Percentiles rank a stretch among this genome's conserved stretches.
Conservation (phyloP, 257 asterid species). For the Vinca minor region DNA sequence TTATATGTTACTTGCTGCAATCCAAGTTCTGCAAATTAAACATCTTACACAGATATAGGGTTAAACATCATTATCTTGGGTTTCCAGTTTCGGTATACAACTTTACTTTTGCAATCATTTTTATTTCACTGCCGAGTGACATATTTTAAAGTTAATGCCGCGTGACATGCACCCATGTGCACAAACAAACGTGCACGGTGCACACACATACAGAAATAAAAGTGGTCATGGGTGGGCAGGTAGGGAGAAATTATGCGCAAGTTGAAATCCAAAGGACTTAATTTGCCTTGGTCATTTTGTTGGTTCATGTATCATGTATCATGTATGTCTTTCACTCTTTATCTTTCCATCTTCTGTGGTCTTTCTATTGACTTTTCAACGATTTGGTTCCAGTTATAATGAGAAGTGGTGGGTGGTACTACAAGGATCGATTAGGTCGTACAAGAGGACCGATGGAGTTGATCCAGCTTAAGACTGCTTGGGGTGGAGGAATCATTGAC, state of each 20-base stretch:
- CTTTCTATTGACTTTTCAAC: conserved; percentile 2
- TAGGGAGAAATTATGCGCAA: too few species aligned
- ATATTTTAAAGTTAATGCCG: too few species aligned
- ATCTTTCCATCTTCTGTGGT: background rate
- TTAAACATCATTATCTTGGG: too few species aligned
- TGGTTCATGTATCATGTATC: too few species aligned
- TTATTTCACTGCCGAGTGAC: too few species aligned
- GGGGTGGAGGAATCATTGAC: conserved; percentile 96
- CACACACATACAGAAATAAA: too few species aligned
- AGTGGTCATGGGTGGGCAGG: too few species aligned
- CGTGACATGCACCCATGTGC: too few species aligned
- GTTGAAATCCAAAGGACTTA: background rate
- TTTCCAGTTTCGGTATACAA: background rate
- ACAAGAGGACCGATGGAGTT: conserved; percentile 92
- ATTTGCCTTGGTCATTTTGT: background rate
- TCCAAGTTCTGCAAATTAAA: background rate
- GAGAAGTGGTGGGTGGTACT: conserved; percentile 76
- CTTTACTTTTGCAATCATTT: background rate
- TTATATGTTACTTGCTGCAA: background rate
- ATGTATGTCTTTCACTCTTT: background rate
- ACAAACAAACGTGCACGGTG: too few species aligned
- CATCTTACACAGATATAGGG: background rate
- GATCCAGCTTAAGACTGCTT: conserved; percentile 93
- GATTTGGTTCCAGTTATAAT: conserved; percentile 55
- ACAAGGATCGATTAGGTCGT: conserved; percentile 95